Percentiles rank a stretch among this genome's conserved stretches.
Evolutionary conservation across 164 flowering plant species (phyloP).

Genomic region (Magnolia kwangsiensis): DNA sequence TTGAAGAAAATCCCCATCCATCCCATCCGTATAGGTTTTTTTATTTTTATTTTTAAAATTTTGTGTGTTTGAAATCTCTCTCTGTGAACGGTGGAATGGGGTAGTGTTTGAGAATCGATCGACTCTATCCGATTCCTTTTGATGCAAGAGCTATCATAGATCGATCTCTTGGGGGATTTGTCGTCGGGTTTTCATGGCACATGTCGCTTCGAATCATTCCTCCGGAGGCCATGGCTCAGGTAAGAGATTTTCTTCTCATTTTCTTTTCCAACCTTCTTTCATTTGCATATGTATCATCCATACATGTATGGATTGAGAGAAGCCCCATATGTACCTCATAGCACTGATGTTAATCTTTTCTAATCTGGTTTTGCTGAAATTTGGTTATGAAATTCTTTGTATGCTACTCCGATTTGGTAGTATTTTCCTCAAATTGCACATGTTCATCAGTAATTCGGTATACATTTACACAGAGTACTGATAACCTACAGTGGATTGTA

Average conservation of each 20-base stretch:
- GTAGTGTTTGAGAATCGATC: constrained; percentile 5
- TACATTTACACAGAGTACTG: too few species aligned
- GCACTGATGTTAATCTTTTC: neutral
- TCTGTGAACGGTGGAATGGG: constrained; percentile 4
- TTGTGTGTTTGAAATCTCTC: neutral
- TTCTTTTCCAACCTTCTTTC: neutral
- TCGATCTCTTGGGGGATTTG: neutral
- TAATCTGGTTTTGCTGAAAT: neutral
- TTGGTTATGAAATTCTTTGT: neutral
- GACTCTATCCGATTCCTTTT: neutral
- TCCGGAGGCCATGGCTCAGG: constrained; percentile 34
- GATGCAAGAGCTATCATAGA: neutral
- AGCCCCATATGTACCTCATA: neutral
- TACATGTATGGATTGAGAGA: neutral
- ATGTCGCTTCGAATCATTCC: constrained; percentile 26
- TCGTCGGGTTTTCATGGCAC: constrained; percentile 27
- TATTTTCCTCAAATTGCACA: too few species aligned
- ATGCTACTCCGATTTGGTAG: neutral
- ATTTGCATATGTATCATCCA: neutral
- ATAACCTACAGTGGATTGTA: neutral
- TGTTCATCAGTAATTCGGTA: too few species aligned
- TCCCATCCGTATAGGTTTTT: neutral
- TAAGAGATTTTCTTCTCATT: constrained; percentile 8
- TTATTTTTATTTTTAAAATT: too few species aligned
- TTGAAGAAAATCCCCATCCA: neutral